Base-by-base conservation (phyloP, 345 rosid species). In the Carallia brachiata region DNA sequence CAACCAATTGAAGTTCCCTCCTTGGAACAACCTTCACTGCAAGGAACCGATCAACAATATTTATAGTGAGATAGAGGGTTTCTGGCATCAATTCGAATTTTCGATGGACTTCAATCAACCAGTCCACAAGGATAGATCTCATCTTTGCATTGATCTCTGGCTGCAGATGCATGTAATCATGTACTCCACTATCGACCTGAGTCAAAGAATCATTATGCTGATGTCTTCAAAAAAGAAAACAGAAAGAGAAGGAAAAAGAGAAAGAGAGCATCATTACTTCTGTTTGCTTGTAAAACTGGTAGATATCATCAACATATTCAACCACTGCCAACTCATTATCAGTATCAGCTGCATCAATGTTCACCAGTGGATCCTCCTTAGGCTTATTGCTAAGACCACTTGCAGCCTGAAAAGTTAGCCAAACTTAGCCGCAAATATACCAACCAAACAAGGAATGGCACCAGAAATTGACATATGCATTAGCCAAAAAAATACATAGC, bases 241-340 rank as follows among this genome's bases (percentile, higher is more conserved):
- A 28, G 13, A 28, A 1, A 6, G 39, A 34, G 37, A 31, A 23
- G 7, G 8, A 58, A 7, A 37, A 31, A 18, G 15, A 32, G 1
- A 30, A 1, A 15, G 17, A 10, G 31, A 36, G 9, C 27, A 69
- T 36, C 44, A 40, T 60, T 79, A 89, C 92, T 73, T 95, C 90
- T 0, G 87, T 72, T 28, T 77, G 83, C 72, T 86, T 91, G 78
- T 95, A 91, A 79, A 66, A 95, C 57, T 84, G 70, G 84, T 95
- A 95, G 77, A 95, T 85, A 71, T 91, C 98, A 63, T 91, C 96
- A 39, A 90, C 90, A 74, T 91, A 95, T 71, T 95, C 99, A n/a
- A 87, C 82, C 37, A 80, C 90, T 9, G 96, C 94, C 77, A 91
- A 53, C 63, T 91, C 92, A 66, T 90, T 85, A 17, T 79, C 72